phyloP scores from a whole-genome alignment of 2,329 filamentous ascomycete genomes.

The Pleomassaria siparia region DNA sequence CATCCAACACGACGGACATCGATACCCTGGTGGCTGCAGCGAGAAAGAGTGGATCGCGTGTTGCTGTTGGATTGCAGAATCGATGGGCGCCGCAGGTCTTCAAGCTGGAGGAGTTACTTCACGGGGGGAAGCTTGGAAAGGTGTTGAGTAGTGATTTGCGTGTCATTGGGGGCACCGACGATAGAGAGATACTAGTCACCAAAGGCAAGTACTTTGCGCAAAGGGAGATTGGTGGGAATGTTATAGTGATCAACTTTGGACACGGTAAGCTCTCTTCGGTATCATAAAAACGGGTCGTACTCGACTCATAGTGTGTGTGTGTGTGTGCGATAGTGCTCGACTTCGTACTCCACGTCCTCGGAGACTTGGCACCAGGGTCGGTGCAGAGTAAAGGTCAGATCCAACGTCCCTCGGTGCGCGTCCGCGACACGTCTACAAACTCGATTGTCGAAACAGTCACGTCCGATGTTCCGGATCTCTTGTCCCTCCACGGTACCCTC shows the following conservation, averaged over 20 bases:
- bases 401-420: slow-evolving; percentile 46
- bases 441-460: slow-evolving; percentile 29
- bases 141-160: slow-evolving; percentile 39
- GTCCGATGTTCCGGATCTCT: slow-evolving; percentile 51
- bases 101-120: slow-evolving; percentile 47
- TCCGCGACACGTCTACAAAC: slow-evolving; percentile 17
- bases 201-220: slow-evolving; percentile 54
- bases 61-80: slow-evolving; percentile 52
- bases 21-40: slow-evolving; percentile 46
- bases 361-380: slow-evolving; percentile 43
- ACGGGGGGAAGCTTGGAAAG: slow-evolving; percentile 44
- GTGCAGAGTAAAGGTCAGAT: slow-evolving; percentile 48
- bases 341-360: slow-evolving; percentile 49
- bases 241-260: slow-evolving; percentile 37
- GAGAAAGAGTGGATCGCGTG: slow-evolving; percentile 42
- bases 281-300: too few relatives aligned
- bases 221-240: slow-evolving; percentile 44
- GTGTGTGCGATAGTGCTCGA: slow-evolving; percentile 40
- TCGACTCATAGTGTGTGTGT: too few relatives aligned
- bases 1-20: slow-evolving; percentile 40
- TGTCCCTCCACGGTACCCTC: slow-evolving; percentile 42
- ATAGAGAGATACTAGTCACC: slow-evolving; percentile 17
- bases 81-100: slow-evolving; percentile 41
- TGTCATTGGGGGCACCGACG: slow-evolving; percentile 18
- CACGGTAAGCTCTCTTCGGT: slow-evolving; percentile 27